Evolutionary conservation across 192 early-diverging fungal genomes (phyloP), one percentile per base, ranked within the genome.

Genomic region (Podila horticola): DNA sequence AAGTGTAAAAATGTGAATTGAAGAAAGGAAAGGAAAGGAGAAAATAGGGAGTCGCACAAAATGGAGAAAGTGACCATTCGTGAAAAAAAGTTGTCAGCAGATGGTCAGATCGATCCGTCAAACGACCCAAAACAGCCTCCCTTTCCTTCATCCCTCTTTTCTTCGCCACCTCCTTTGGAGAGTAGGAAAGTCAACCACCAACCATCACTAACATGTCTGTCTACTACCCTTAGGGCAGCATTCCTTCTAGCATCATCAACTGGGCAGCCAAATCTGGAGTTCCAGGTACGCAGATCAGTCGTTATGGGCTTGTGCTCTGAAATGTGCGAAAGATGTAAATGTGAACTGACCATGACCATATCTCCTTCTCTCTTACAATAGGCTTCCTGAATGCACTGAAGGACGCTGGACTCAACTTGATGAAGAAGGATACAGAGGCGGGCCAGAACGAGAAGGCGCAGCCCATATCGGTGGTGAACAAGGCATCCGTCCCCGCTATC

Each of bases 251-350:
- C 12, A 77, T 83, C 13, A 83, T 83, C 48, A 83, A 83, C 50
- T 83, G 82, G 82, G 82, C 75, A 49, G 82, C 82, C 28, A 79
- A 73, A 61, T 79, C 82, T 29, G 75, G 75, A 33, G 82, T 83
- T n/a, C 82, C 82, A 33, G 74, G 74, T 75, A 36, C n/a, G 66
- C 41, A 4, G 41, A 45, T 45, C 41, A 13, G 2, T 17, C 15
- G 41, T 17, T 59, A 1, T 7, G 29, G 29, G 11, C 28, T 17
- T 17, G 12, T 62, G n/a, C 6, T n/a, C 11, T 64, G 22, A 64
- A 12, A 65, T 9, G 22, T 20, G 34, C 13, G 48, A 38, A 19
- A 28, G 30, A 51, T 45, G 28, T 30, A 29, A 9, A 15, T 10
- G 4, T 28, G 19, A 29, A 10, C 26, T 66, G 41, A 24, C 28